A percentile compares a stretch with the other conserved stretches of the same genome.
Evolutionary conservation across 2,329 filamentous ascomycete genomes (phyloP).

Genomic region (Salinomyces thailandicus): DNA sequence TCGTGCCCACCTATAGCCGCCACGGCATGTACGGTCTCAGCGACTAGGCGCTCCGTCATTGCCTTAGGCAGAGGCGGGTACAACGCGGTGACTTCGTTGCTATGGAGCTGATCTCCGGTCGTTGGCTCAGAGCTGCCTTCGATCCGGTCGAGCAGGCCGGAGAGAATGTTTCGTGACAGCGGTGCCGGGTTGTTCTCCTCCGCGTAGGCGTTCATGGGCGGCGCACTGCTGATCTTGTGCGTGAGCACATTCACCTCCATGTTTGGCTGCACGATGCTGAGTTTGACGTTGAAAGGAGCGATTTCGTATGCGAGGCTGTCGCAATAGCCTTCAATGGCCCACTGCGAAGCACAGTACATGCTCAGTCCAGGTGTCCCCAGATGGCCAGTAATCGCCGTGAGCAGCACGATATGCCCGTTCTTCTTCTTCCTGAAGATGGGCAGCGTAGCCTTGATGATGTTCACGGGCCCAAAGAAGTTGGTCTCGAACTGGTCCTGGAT

Average conservation of each 20-base stretch:
- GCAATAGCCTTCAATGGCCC: conserved; percentile 92
- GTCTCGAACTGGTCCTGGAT: conserved; percentile 87
- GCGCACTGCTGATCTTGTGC: conserved; percentile 75
- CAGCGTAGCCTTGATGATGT: conserved; percentile 82
- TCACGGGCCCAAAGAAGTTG: conserved; percentile 91
- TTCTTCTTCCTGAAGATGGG: conserved; percentile 69
- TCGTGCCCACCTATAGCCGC: conserved; percentile 90
- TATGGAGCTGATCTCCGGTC: conserved; percentile 37
- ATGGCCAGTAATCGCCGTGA: conserved; percentile 84
- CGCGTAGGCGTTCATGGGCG: conserved; percentile 61
- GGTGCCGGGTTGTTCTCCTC: conserved; percentile 64
- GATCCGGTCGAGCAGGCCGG: conserved; percentile 65
- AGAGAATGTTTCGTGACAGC: conserved; percentile 71
- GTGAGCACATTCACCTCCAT: conserved; percentile 84
- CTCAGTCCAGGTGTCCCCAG: conserved; percentile 85
- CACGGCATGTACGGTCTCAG: conserved; percentile 83
- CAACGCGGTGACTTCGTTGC: conserved; percentile 49
- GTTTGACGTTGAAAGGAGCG: conserved; percentile 86
- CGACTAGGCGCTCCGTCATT: conserved; percentile 63
- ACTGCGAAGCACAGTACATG: conserved; percentile 84
- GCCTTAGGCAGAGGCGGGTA: conserved; percentile 63
- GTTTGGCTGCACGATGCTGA: conserved; percentile 91
- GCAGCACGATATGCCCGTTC: conserved; percentile 79
- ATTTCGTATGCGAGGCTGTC: conserved; percentile 93
- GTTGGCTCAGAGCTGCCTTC: conserved; percentile 30